Conservation (phyloP, 306 rosid species). For the Begonia loranthoides region DNA sequence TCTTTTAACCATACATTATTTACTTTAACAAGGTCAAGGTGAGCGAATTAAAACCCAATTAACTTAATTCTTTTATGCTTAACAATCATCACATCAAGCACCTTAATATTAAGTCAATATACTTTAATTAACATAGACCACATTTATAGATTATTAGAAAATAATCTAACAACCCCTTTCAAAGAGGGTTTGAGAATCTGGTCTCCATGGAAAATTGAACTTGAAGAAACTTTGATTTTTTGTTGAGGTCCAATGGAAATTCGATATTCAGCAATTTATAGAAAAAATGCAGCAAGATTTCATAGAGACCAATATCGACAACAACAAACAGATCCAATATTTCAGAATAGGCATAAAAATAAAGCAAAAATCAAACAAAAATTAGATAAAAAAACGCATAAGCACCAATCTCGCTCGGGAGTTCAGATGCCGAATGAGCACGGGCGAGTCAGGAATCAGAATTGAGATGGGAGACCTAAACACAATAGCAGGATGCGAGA, state of each 20-base stretch:
- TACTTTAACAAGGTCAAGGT: no score
- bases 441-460: slow-evolving; percentile 14
- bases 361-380: background rate
- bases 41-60: no score
- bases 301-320: background rate
- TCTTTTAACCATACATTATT: no score
- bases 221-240: background rate
- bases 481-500: slow-evolving; percentile 34
- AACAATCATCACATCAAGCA: no score
- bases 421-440: slow-evolving; percentile 43
- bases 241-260: background rate
- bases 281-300: background rate
- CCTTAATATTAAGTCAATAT: no score
- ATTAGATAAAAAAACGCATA: background rate
- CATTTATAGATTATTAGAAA: no score
- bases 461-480: slow-evolving; percentile 34
- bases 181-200: background rate
- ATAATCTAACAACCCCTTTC: no score
- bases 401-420: slow-evolving; percentile 43
- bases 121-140: no score
- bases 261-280: background rate
- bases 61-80: no score
- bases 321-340: no score
- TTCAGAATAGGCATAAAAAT: background rate
- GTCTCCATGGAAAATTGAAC: background rate